phyloP scores from a whole-genome alignment of 768 basidiomycete genomes.

The Podaxis mareebaensis region DNA sequence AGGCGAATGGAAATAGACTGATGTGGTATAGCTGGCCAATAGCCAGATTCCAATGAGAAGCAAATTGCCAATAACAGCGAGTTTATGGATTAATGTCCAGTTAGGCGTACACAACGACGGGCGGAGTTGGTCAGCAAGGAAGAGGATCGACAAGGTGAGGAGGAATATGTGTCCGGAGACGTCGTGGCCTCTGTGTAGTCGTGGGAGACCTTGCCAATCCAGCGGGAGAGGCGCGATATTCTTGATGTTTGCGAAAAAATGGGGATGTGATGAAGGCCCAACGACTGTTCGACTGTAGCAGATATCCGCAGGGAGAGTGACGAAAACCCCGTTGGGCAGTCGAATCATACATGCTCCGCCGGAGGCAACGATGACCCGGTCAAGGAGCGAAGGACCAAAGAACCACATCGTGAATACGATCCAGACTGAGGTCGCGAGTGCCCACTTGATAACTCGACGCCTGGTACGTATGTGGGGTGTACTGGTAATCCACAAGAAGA shows the following conservation, averaged over 20 bases:
- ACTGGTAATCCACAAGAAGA: constrained; percentile 58
- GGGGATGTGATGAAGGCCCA: constrained; percentile 61
- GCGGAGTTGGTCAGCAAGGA: constrained; percentile 75
- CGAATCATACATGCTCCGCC: constrained; percentile 79
- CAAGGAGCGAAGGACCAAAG: constrained; percentile 79
- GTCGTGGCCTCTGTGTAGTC: constrained; percentile 83
- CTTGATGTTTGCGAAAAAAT: constrained; percentile 47
- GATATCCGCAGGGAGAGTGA: constrained; percentile 56
- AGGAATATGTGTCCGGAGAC: constrained; percentile 94
- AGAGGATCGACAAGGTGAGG: constrained; percentile 74
- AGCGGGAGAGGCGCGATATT: constrained; percentile 26
- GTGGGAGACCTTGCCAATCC: constrained; percentile 53
- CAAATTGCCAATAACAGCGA: constrained; percentile 47
- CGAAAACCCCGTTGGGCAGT: constrained; percentile 54
- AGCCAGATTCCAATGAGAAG: constrained; percentile 64
- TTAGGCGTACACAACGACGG: constrained; percentile 41
- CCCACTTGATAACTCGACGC: constrained; percentile 52
- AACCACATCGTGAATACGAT: constrained; percentile 81
- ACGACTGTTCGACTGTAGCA: constrained; percentile 55
- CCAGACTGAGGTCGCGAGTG: constrained; percentile 66
- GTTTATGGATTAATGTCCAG: constrained; percentile 47
- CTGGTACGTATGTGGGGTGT: constrained; percentile 43
- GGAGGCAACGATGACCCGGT: constrained; percentile 61
- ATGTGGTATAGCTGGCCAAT: constrained; percentile 77
- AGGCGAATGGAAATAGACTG: constrained; percentile 89